Evolutionary conservation across 352 stramenopile species (phyloP).

Genomic region (Aphanomyces stellatus): DNA sequence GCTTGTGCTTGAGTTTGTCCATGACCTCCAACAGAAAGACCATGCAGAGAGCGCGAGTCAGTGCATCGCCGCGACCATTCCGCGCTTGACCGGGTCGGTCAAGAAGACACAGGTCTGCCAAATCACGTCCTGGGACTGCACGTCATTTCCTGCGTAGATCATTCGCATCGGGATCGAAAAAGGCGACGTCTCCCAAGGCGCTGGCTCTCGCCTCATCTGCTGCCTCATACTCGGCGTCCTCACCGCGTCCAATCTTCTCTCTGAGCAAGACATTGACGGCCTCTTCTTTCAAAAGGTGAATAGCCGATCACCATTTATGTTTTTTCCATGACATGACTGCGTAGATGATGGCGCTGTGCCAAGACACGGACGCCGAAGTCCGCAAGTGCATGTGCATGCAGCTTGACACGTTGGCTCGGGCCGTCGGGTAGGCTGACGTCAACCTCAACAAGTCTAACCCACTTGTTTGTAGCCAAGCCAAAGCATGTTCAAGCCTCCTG

Average conservation of each 20-base stretch:
- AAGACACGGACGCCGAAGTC: slow-evolving; percentile 78
- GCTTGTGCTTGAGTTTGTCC: slow-evolving; percentile 58
- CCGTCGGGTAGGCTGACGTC: slow-evolving; percentile 39
- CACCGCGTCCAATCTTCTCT: slow-evolving; percentile 57
- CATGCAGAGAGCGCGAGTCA: slow-evolving; percentile 55
- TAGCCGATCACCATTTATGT: background rate
- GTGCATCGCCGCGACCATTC: slow-evolving; percentile 43
- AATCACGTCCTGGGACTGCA: background rate
- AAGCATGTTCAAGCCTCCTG: slow-evolving; percentile 52
- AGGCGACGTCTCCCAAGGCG: slow-evolving; percentile 67
- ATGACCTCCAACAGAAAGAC: slow-evolving; percentile 73
- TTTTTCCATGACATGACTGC: background rate
- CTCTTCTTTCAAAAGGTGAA: slow-evolving; percentile 75
- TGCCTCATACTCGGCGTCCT: slow-evolving; percentile 62
- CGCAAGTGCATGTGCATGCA: slow-evolving; percentile 80
- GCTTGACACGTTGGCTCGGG: slow-evolving; percentile 55
- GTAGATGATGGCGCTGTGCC: slow-evolving; percentile 78
- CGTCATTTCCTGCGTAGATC: slow-evolving; percentile 39
- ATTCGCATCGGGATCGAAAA: slow-evolving; percentile 78
- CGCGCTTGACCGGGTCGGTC: slow-evolving; percentile 41
- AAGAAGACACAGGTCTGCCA: slow-evolving; percentile 64
- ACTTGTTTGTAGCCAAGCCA: slow-evolving; percentile 31
- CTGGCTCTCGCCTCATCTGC: slow-evolving; percentile 68
- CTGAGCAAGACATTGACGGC: slow-evolving; percentile 61
- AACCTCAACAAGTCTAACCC: background rate